phyloP scores from a whole-genome alignment of 306 rosid genomes.

The Leucaena leucocephala region DNA sequence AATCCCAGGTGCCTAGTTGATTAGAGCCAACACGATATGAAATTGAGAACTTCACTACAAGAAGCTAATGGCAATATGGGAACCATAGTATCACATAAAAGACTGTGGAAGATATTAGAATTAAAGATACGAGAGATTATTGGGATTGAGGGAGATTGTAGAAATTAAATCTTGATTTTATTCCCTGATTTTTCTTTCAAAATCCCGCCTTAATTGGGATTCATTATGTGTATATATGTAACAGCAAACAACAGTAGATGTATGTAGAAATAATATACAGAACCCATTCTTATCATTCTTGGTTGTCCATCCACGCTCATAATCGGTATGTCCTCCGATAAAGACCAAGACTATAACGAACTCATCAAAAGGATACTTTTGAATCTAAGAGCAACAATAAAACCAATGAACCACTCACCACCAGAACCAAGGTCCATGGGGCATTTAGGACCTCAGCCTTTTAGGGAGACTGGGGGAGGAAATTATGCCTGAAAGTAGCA shows the following conservation, averaged over 20 bases:
- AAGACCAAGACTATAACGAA: constrained; percentile 1
- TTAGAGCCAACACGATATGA: constrained; percentile 6
- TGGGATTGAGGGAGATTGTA: no score
- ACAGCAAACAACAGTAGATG: no score
- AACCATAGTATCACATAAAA: constrained; percentile 22
- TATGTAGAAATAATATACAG: no score
- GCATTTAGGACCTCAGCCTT: constrained; percentile 17
- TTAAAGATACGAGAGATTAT: no score
- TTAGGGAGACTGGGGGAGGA: background rate
- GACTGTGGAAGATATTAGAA: no score
- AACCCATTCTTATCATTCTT: no score
- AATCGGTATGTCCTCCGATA: no score
- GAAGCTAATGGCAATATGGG: constrained; percentile 16
- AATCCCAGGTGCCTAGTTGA: background rate
- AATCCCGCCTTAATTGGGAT: no score
- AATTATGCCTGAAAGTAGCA: constrained; percentile 7
- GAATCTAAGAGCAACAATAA: constrained; percentile 16
- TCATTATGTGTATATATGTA: no score
- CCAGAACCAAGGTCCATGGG: constrained; percentile 7
- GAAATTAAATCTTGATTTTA: no score
- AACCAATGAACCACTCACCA: constrained; percentile 24
- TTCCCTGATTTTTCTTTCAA: no score
- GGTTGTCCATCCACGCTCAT: no score
- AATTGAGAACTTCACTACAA: constrained; percentile 22
- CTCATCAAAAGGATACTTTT: constrained; percentile 7